phyloP scores from a whole-genome alignment of 129 eudicot species.

The Cynara cardunculus region DNA sequence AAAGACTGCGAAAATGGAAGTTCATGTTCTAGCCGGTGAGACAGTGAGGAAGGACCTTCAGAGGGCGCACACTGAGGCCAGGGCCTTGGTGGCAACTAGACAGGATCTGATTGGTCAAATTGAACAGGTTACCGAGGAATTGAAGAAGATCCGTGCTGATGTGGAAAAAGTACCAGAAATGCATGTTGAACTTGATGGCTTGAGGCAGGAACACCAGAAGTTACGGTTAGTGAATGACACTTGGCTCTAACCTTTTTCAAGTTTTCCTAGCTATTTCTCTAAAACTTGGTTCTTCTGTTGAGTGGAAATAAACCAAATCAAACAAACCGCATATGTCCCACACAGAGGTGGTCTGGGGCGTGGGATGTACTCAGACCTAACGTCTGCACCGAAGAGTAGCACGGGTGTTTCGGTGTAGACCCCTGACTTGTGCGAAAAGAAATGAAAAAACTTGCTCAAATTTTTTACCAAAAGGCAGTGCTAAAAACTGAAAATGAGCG shows the following conservation, averaged over 20 bases:
- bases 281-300: neutral
- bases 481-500: no score
- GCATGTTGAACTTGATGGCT: conserved; percentile 63
- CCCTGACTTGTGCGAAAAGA: no score
- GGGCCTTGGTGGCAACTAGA: conserved; percentile 53
- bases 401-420: no score
- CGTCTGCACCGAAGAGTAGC: no score
- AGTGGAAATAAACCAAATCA: neutral
- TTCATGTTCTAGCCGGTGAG: conserved; percentile 54
- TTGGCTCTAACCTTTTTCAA: conserved; percentile 6
- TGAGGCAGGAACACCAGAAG: conserved; percentile 74
- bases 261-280: neutral
- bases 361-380: no score
- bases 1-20: conserved; percentile 78
- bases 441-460: no score
- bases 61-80: conserved; percentile 68
- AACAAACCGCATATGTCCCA: neutral
- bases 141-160: conserved; percentile 56
- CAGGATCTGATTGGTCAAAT: conserved; percentile 51
- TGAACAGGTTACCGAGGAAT: conserved; percentile 45
- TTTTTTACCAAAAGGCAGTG: no score
- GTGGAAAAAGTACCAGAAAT: conserved; percentile 55
- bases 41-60: conserved; percentile 57
- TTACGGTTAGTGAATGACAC: conserved; percentile 60
- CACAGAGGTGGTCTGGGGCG: no score